A percentile compares a stretch with the other conserved stretches of the same genome.
Evolutionary conservation across 306 rosid species (phyloP).

Genomic region (Corylus heterophylla): DNA sequence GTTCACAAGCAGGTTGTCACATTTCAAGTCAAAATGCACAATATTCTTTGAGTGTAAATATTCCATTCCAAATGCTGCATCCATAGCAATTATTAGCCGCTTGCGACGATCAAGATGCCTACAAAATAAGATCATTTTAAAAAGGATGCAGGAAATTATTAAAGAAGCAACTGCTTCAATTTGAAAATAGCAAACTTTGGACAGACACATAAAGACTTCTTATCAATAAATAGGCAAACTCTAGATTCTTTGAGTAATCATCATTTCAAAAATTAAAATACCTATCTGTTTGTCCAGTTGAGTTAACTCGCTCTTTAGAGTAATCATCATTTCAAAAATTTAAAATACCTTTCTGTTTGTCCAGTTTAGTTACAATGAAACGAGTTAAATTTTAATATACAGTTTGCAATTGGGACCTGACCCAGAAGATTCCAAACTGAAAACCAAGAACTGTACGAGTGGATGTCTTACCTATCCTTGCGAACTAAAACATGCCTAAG

Average conservation of each 20-base stretch:
- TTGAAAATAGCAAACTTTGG: not conserved
- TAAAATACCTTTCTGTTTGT: not conserved
- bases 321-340: constrained; percentile 1
- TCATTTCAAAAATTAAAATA: not conserved
- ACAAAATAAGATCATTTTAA: constrained; percentile 31
- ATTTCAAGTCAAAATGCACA: constrained; percentile 89
- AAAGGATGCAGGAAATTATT: not conserved
- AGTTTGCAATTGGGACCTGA: not conserved
- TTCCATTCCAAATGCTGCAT: constrained; percentile 97
- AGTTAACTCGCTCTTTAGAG: not conserved
- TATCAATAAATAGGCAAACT: not conserved
- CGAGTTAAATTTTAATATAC: not conserved
- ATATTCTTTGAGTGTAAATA: constrained; percentile 82
- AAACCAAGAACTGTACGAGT: constrained; percentile 18
- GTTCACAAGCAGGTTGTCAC: constrained; percentile 92
- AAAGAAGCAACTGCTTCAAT: not conserved
- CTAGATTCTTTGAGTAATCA: not conserved
- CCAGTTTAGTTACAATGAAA: not conserved
- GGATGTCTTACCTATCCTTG: constrained; percentile 69
- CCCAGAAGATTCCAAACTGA: constrained; percentile 17
- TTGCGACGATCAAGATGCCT: constrained; percentile 91
- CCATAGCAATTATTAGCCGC: constrained; percentile 86
- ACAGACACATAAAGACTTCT: not conserved
- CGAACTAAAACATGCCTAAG: constrained; percentile 84
- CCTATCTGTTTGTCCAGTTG: not conserved